A percentile compares a stretch with the other conserved stretches of the same genome.
Evolutionary conservation across 2,329 filamentous ascomycete genomes (phyloP).

Genomic region (Phialemonium atrogriseum): DNA sequence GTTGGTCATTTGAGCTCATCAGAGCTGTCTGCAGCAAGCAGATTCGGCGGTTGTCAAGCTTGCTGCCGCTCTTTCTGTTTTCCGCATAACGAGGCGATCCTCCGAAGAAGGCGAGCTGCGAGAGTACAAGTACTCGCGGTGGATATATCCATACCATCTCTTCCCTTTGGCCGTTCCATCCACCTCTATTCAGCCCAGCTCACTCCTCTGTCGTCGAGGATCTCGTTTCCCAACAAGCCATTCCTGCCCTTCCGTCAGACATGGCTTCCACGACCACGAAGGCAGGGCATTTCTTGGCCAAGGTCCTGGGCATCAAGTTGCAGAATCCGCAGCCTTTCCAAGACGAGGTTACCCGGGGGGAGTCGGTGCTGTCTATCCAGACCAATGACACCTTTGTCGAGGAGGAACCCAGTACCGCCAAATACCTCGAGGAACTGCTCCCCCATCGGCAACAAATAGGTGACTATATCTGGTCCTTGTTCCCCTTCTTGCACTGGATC

Average conservation of each 20-base stretch:
- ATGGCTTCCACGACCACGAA: conserved; percentile 41
- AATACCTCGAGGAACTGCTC: conserved; percentile 59
- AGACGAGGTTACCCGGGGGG: conserved; percentile 64
- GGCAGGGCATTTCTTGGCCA: conserved; percentile 67
- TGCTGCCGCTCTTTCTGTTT: too few species aligned
- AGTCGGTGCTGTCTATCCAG: conserved; percentile 67
- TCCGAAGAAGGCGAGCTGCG: too few species aligned
- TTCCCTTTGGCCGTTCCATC: too few species aligned
- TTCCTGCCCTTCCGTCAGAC: conserved; percentile 4
- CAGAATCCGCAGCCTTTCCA: conserved; percentile 51
- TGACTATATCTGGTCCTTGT: conserved; percentile 62
- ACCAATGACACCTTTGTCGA: conserved; percentile 77
- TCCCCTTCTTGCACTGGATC: conserved; percentile 90
- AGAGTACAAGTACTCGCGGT: too few species aligned
- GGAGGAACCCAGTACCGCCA: conserved; percentile 63
- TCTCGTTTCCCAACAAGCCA: conserved; percentile 1
- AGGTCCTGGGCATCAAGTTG: conserved; percentile 74
- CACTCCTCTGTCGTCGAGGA: too few species aligned
- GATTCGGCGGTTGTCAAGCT: too few species aligned
- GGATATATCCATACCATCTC: too few species aligned
- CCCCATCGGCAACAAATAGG: conserved; percentile 48
- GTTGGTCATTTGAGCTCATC: too few species aligned
- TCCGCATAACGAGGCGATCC: too few species aligned
- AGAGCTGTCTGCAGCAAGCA: too few species aligned
- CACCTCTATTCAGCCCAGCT: too few species aligned